These are phyloP conservation scores for Mycena metata DNA, from an alignment of 768 basidiomycete species.

Conservation along the genomic window DNA sequence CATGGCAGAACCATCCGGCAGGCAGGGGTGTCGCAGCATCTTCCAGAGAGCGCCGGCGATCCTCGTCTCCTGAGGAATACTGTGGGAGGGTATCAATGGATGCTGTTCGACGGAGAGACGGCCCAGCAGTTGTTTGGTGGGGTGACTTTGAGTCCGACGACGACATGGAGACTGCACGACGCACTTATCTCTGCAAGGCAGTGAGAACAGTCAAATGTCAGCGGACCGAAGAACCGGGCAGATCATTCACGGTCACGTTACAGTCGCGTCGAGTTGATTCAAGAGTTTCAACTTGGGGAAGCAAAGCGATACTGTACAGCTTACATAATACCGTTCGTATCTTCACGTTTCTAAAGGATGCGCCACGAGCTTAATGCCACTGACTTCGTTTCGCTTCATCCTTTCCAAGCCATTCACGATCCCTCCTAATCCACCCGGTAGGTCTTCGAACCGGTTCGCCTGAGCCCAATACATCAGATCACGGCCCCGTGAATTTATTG, in stretches of 20 bases:
- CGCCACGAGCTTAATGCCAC: conserved; percentile 23
- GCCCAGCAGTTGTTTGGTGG: not conserved
- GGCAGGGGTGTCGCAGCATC: conserved; percentile 36
- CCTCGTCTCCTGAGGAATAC: conserved; percentile 23
- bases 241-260: no score
- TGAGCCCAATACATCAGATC: no score
- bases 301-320: no score
- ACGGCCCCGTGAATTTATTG: not conserved
- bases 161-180: conserved; percentile 15
- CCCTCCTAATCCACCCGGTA: conserved; percentile 59
- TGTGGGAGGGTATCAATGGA: conserved; percentile 37
- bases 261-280: no score
- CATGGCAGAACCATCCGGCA: conserved; percentile 33
- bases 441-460: conserved; percentile 59
- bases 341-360: conserved; percentile 17
- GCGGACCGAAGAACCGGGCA: no score
- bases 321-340: no score
- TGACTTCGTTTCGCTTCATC: conserved; percentile 5
- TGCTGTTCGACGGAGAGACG: conserved; percentile 22
- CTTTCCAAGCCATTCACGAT: conserved; percentile 56
- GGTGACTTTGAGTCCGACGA: conserved; percentile 14
- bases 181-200: no score
- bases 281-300: no score
- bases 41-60: conserved; percentile 32
- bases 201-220: no score